Base-by-base conservation (phyloP, 176 grass and related monocot species). In the Musa beccarii region DNA sequence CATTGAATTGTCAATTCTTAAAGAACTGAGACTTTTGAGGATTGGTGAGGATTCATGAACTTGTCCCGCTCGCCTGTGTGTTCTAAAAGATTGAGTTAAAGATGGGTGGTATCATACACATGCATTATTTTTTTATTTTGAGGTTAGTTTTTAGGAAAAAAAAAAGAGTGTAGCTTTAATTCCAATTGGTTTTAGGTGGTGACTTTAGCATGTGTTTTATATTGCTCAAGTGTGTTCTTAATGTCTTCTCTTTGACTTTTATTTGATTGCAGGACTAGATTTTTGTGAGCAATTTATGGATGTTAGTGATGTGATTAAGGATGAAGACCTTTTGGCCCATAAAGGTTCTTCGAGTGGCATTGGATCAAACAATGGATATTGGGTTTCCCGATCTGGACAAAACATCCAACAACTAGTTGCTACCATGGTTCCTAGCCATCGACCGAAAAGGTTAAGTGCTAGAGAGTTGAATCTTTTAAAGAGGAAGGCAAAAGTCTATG, bases 241-340 rank as follows among this genome's bases (percentile, higher is more conserved):
- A 61, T 15, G 57, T 20, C 8, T 63, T 78, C 71, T 53, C 22
- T 16, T 43, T 43, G 34, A 43, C 69, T 63, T 84, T 63, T 80
- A 68, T 82, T 80, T 68, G 72, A 84, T 55, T 82, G 73, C 87
- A 96, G 93, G 95, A 79, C 84, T 99, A 74, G 90, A 99, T 99
- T 84, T 89, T n/a, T 99, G 90, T 54, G 95, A 99, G 88, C 95
- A 94, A 76, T 99, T 99, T 80, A 99, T 99, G 95, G 95, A 99
- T 91, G 85, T 99, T 65, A 91, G 74, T 76, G 95, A 99, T 79
- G 90, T 99, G 84, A 79, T 99, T 52, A 99, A 87, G 74, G 95
- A 99, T 73, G 95, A 99, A 79, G 95, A 99, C 82, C 90, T 99
- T 75, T 83, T 99, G 82, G 77, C 88, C 57, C 90, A 92, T 62